These are phyloP conservation scores for Papiliotrema flavescens DNA, from an alignment of 1,284 basidiomycete species.

Conservation along the genomic window DNA sequence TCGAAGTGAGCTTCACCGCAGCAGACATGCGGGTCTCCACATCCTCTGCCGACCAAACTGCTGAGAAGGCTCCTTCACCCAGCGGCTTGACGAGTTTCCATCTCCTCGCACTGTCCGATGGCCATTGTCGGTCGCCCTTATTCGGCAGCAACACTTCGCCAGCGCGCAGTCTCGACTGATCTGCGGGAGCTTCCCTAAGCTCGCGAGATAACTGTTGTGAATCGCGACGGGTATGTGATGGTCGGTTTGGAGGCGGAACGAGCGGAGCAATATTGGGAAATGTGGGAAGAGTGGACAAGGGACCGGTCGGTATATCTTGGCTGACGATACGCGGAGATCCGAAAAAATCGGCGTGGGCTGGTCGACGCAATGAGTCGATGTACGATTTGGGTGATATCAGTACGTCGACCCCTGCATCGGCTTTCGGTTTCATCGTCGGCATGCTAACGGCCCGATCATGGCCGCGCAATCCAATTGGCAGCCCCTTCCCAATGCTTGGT, in stretches of 20 bases:
- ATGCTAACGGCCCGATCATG: constrained; percentile 16
- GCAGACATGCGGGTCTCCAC: constrained; percentile 53
- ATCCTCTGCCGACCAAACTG: constrained; percentile 64
- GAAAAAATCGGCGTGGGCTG: neutral
- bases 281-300: constrained; percentile 13
- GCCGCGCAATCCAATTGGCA: constrained; percentile 2
- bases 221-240: constrained; percentile 10
- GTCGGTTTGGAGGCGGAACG: neutral
- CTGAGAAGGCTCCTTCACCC: constrained; percentile 71
- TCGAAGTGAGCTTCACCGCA: constrained; percentile 79
- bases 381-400: neutral
- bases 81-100: constrained; percentile 57
- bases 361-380: constrained; percentile 10
- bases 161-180: constrained; percentile 13
- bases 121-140: constrained; percentile 1
- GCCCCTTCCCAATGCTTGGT: constrained; percentile 14
- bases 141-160: constrained; percentile 22
- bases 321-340: neutral
- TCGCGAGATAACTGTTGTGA: constrained; percentile 19
- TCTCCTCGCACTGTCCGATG: neutral
- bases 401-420: neutral
- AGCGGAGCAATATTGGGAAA: constrained; percentile 5
- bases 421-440: neutral
- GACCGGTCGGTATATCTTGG: constrained; percentile 3
- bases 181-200: constrained; percentile 14